These are phyloP conservation scores for Teunomyces cretensis DNA, from an alignment of 805 yeast genomes.

Conservation along the genomic window DNA sequence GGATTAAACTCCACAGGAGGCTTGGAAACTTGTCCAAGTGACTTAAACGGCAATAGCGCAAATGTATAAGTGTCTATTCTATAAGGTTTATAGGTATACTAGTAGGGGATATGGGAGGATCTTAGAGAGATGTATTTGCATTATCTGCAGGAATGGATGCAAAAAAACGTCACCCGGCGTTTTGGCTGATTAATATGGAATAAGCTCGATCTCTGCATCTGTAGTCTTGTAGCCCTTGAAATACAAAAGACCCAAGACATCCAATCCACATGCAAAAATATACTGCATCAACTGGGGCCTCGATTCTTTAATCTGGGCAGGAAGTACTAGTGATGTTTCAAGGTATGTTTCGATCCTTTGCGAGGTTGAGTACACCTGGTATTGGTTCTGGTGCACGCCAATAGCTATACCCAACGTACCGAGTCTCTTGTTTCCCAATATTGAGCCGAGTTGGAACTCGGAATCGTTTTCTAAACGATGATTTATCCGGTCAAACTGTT, in stretches of 20 bases:
- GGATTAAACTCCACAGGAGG: neutral
- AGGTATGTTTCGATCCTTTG: neutral
- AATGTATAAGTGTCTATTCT: neutral
- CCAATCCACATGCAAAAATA: neutral
- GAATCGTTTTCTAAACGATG: neutral
- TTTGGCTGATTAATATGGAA: neutral
- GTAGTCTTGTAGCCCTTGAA: neutral
- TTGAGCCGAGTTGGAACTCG: neutral
- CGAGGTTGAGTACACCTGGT: neutral
- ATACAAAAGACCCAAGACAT: neutral
- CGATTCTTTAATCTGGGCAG: neutral
- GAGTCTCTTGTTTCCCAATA: neutral
- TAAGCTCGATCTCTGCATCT: neutral
- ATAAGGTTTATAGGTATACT: neutral
- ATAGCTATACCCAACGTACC: neutral
- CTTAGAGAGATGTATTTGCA: too few relatives aligned
- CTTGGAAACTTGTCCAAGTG: too few relatives aligned
- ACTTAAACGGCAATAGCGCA: neutral
- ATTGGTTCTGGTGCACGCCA: neutral
- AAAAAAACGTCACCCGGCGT: neutral
- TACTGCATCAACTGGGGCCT: neutral
- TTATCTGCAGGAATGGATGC: constrained; percentile 4
- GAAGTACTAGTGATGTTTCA: neutral
- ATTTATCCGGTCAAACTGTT: neutral
- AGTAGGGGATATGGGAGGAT: too few relatives aligned